Conservation (phyloP, 2,329 filamentous ascomycete species). For the Setomelanomma holmii region DNA sequence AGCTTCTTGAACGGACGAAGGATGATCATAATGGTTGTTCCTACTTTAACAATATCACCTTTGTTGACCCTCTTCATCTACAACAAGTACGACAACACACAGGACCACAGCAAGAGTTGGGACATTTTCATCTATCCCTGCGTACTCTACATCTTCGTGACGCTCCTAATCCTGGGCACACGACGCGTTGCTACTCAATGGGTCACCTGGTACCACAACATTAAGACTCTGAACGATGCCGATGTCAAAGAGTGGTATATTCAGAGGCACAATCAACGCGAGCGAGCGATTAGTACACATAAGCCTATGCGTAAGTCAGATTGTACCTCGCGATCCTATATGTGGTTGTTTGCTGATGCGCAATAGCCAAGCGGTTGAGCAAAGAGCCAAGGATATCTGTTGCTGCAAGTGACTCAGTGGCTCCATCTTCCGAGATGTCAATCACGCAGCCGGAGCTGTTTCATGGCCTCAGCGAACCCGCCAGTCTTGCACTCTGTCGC, state of each 20-base stretch:
- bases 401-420: constrained; percentile 32
- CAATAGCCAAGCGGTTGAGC: constrained; percentile 23
- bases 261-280: constrained; percentile 32
- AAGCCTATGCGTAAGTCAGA: constrained; percentile 20
- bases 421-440: constrained; percentile 39
- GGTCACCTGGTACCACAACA: constrained; percentile 64
- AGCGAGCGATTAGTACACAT: constrained; percentile 3
- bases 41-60: constrained; percentile 64
- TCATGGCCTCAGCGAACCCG: constrained; percentile 56
- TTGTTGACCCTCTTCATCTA: constrained; percentile 60
- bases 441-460: constrained; percentile 47
- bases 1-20: constrained; percentile 64
- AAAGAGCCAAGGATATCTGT: constrained; percentile 32
- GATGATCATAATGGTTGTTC: constrained; percentile 62
- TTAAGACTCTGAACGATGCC: constrained; percentile 58
- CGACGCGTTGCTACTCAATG: constrained; percentile 64
- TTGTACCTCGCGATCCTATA: background rate
- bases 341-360: constrained; percentile 4
- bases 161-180: constrained; percentile 60
- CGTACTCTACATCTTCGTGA: constrained; percentile 62
- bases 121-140: constrained; percentile 65
- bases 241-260: constrained; percentile 60
- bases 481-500: constrained; percentile 57
- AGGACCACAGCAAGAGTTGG: background rate
- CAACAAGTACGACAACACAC: constrained; percentile 45